Percentiles rank a stretch among this genome's conserved stretches.
These are phyloP conservation scores for Hypoxylon cercidicola DNA, from an alignment of 495 filamentous ascomycete genomes.

Conservation along the genomic window DNA sequence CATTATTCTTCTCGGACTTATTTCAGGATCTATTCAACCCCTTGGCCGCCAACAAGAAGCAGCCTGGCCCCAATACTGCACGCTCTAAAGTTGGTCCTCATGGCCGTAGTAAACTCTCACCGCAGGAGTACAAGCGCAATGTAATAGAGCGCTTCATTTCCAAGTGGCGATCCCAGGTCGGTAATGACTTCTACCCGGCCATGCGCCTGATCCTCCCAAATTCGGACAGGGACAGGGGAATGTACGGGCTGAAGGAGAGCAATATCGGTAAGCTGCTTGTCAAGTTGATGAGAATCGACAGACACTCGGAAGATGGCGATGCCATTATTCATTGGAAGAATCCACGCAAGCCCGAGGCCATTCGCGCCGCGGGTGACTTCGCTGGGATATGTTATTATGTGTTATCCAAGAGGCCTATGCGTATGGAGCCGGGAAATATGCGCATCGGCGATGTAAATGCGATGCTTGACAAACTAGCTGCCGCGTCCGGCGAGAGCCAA, in stretches of 20 bases:
- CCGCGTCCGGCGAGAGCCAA: constrained; percentile 78
- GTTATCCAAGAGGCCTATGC: constrained; percentile 83
- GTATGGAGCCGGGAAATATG: constrained; percentile 77
- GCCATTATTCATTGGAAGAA: constrained; percentile 93
- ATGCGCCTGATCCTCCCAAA: constrained; percentile 92
- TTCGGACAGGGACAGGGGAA: constrained; percentile 90
- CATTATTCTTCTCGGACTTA: constrained; percentile 85
- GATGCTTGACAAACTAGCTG: constrained; percentile 80
- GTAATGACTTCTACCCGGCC: constrained; percentile 92
- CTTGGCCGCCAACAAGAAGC: constrained; percentile 83
- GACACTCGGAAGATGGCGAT: constrained; percentile 86
- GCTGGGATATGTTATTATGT: constrained; percentile 87
- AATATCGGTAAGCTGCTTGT: constrained; percentile 88
- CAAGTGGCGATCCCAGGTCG: constrained; percentile 87
- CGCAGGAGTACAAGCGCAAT: constrained; percentile 82
- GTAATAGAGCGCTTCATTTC: constrained; percentile 92
- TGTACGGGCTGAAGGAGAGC: constrained; percentile 96
- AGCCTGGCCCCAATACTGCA: constrained; percentile 62
- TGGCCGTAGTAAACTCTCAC: constrained; percentile 68
- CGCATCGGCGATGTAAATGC: constrained; percentile 90
- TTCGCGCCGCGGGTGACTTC: constrained; percentile 86
- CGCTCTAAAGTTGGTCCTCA: constrained; percentile 67
- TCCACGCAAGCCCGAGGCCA: constrained; percentile 71
- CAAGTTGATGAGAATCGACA: constrained; percentile 91
- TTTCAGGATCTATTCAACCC: constrained; percentile 85